A percentile compares a stretch with the other conserved stretches of the same genome.
Conservation (phyloP, 805 yeast species). For the Hermanozyma aechmeae region DNA sequence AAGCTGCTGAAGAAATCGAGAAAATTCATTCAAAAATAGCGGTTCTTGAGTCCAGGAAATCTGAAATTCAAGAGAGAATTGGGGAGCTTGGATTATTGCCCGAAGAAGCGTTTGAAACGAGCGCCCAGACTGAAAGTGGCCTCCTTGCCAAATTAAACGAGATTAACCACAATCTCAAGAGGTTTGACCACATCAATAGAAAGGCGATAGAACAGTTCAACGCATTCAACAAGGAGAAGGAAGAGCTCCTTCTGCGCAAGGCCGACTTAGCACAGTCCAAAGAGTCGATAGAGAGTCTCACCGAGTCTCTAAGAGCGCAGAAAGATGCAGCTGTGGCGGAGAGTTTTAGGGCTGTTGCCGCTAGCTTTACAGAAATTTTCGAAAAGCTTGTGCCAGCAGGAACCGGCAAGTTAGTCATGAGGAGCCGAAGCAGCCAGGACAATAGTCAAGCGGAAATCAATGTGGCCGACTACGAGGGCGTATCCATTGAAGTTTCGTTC, state of each 20-base stretch:
- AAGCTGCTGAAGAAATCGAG: conserved; percentile 29
- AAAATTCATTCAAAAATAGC: conserved; percentile 54
- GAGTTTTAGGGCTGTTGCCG: conserved; percentile 70
- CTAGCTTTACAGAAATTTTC: conserved; percentile 66
- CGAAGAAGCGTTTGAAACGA: conserved; percentile 60
- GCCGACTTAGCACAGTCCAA: conserved; percentile 63
- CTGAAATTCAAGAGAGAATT: conserved; percentile 62
- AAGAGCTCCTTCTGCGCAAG: conserved; percentile 54
- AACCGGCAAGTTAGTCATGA: conserved; percentile 60
- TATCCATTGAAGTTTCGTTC: conserved; percentile 81
- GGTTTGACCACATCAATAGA: conserved; percentile 72
- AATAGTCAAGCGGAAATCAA: no score
- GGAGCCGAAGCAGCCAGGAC: conserved; percentile 7
- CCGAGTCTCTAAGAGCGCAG: conserved; percentile 59
- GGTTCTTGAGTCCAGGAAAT: conserved; percentile 49
- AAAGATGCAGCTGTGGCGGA: conserved; percentile 75
- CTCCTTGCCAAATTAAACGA: conserved; percentile 44
- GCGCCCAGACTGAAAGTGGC: conserved; percentile 35
- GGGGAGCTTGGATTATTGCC: conserved; percentile 85
- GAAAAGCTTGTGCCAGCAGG: conserved; percentile 80
- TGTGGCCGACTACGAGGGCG: conserved; percentile 72
- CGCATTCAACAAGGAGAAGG: conserved; percentile 64
- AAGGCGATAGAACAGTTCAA: conserved; percentile 81
- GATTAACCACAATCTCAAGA: conserved; percentile 48
- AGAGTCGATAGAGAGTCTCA: conserved; percentile 62